Evolutionary conservation across 2,329 filamentous ascomycete genomes (phyloP), one percentile per base, ranked within the genome.

Genomic region (Sclerotinia subarctica): DNA sequence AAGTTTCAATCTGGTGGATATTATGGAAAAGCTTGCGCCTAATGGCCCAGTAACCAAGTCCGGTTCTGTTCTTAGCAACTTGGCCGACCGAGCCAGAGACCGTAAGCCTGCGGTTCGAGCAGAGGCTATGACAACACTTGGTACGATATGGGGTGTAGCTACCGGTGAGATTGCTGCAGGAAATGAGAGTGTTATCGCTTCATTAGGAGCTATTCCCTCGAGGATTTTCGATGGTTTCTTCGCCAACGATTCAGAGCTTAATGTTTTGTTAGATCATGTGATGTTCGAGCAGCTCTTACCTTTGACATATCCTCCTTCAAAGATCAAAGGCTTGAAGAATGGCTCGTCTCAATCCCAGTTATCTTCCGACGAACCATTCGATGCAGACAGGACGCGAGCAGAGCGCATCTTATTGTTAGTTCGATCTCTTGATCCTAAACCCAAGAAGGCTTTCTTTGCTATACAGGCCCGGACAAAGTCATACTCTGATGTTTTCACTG

Each of bases 71-170:
- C 84, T 99, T 21, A 88, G 85, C 66, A 93, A 90, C 71, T 85
- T 99, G 35, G 92, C 92, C 38, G 93, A 97, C 76, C 88, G 95
- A 71, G 93, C 92, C 72, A 93, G 94, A 73, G 96, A 99, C 80
- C 90, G 90, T 70, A 94, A 90, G 77, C 86, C 89, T 19, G 83
- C 86, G 53, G 92, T 99, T 15, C 91, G 94, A 68, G 88, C 91
- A 51, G 92, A 94, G 74, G 94, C 93, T 32, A 96, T 97, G 86
- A 90, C 88, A 63, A 83, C 96, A 11, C 82, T 98, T 1, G 92
- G 88, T 15, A 92, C 89, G 70, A 88, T 98, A 38, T 99, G 95
- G 95, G 94, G 92, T n/a, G 94, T 96, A 24, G 94, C 92, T 17
- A 88, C 90, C 24, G 92, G 93, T 24, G 94, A 97, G 74, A 91